Evolutionary conservation across 129 eudicot genomes (phyloP).

Genomic region (Calendula officinalis): DNA sequence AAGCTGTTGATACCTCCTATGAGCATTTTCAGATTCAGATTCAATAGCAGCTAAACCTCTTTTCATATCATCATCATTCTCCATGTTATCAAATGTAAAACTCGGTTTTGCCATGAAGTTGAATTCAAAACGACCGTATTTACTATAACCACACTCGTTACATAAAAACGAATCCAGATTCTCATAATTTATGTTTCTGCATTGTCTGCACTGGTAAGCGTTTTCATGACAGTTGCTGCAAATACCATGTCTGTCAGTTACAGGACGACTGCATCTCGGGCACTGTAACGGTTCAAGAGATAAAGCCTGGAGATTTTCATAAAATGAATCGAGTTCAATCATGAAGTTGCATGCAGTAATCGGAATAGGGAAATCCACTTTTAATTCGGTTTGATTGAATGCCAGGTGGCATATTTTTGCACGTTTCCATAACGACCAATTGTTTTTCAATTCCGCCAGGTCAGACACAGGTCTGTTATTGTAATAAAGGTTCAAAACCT

Average conservation of each 20-base stretch:
- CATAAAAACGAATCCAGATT: conserved; percentile 93
- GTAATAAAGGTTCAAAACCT: conserved; percentile 90
- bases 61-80: conserved; percentile 99
- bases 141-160: conserved; percentile 98
- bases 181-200: conserved; percentile 95
- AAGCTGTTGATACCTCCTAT: conserved; percentile 96
- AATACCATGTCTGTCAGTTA: conserved; percentile 94
- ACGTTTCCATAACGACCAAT: conserved; percentile 99
- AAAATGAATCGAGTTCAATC: conserved; percentile 97
- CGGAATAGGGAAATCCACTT: conserved; percentile 95
- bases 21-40: conserved; percentile 99
- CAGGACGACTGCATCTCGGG: conserved; percentile 98
- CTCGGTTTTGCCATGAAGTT: conserved; percentile 98
- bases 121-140: conserved; percentile 97
- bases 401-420: conserved; percentile 96
- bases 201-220: conserved; percentile 99
- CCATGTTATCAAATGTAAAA: conserved; percentile 97
- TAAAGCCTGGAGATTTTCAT: conserved; percentile 96
- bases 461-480: conserved; percentile 98
- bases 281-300: conserved; percentile 98
- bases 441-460: conserved; percentile 89
- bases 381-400: conserved; percentile 88
- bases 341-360: conserved; percentile 98
- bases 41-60: conserved; percentile 96
- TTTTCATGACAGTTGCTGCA: conserved; percentile 97